These are phyloP conservation scores for Pelargonium exstipulatum DNA, from an alignment of 441 rosid genomes.

Conservation along the genomic window DNA sequence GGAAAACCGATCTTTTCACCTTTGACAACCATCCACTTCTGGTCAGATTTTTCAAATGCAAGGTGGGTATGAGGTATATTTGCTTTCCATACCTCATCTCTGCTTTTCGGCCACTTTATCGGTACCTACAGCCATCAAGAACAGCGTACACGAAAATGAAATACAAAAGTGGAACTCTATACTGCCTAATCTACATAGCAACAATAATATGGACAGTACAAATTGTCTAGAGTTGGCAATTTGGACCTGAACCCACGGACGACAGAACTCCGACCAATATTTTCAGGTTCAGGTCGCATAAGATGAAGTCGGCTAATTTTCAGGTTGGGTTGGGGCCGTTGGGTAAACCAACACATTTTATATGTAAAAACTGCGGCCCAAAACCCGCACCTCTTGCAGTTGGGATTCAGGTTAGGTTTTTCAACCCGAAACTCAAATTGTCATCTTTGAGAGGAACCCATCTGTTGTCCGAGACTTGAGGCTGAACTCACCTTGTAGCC, in stretches of 20 bases:
- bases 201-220: neutral
- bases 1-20: conserved; percentile 89
- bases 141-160: neutral
- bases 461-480: conserved; percentile 12
- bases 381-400: too few species aligned
- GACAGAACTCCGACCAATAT: too few species aligned
- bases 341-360: too few species aligned
- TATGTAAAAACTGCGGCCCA: too few species aligned
- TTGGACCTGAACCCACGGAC: too few species aligned
- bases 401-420: too few species aligned
- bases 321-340: too few species aligned
- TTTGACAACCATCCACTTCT: conserved; percentile 99
- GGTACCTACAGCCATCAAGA: conserved; percentile 49
- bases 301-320: too few species aligned
- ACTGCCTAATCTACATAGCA: neutral
- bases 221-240: too few species aligned
- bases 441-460: neutral
- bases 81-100: conserved; percentile 99
- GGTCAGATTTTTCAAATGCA: conserved; percentile 95
- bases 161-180: neutral
- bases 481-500: conserved; percentile 68
- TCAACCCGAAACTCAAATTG: too few species aligned
- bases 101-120: conserved; percentile 95
- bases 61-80: conserved; percentile 99
- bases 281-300: too few species aligned